Evolutionary conservation across 371 early-diverging fungal species (phyloP).

Genomic region (Lichtheimia corymbifera): DNA sequence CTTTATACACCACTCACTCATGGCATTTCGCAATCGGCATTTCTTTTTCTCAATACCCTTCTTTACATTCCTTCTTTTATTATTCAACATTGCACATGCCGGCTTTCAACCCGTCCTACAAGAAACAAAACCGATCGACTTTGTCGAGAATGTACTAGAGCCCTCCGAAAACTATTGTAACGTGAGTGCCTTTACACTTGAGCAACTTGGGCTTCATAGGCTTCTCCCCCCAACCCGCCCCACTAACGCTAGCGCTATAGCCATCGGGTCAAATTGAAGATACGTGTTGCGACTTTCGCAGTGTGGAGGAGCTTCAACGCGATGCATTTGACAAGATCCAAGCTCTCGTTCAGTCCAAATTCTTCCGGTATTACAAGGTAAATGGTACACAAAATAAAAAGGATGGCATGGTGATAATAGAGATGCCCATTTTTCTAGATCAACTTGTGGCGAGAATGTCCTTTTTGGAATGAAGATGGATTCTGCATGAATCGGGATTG

Average conservation of each 20-base stretch:
- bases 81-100: not conserved
- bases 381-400: not conserved
- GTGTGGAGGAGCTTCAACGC: conserved; percentile 74
- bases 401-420: not conserved
- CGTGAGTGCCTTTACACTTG: conserved; percentile 20
- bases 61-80: not conserved
- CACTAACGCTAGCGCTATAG: conserved; percentile 30
- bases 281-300: conserved; percentile 82
- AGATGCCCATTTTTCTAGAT: conserved; percentile 51
- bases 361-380: conserved; percentile 90
- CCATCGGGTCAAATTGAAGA: conserved; percentile 76
- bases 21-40: too few species aligned
- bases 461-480: conserved; percentile 87
- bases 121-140: conserved; percentile 34
- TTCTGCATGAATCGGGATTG: conserved; percentile 88
- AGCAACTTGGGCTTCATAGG: not conserved
- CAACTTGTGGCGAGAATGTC: conserved; percentile 88
- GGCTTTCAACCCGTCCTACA: conserved; percentile 16
- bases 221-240: not conserved
- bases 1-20: too few species aligned
- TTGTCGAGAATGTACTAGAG: conserved; percentile 36
- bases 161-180: conserved; percentile 40
- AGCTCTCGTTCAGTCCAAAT: conserved; percentile 76
- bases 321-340: conserved; percentile 66
- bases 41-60: not conserved